These are phyloP conservation scores for Hapsidospora chrysogenum DNA, from an alignment of 495 filamentous ascomycete species.

Conservation along the genomic window DNA sequence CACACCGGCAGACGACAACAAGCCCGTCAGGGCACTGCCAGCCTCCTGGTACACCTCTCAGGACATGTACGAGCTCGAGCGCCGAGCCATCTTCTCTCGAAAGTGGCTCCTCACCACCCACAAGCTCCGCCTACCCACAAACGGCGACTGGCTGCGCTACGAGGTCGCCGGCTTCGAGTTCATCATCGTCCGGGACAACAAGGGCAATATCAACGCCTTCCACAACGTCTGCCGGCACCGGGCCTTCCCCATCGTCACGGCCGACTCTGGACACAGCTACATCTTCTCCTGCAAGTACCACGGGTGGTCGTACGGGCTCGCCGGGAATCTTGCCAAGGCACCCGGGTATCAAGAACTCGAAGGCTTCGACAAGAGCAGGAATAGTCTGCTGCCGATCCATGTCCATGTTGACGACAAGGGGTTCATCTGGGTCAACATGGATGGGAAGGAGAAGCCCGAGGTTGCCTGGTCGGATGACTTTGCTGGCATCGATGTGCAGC, in stretches of 20 bases:
- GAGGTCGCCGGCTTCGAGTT: conserved; percentile 31
- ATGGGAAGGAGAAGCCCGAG: conserved; percentile 20
- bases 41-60: conserved; percentile 31
- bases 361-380: conserved; percentile 34
- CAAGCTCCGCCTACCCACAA: conserved; percentile 23
- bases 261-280: conserved; percentile 26
- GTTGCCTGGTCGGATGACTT: conserved; percentile 26
- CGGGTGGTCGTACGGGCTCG: conserved; percentile 43
- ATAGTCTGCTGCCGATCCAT: conserved; percentile 20
- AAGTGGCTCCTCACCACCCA: conserved; percentile 40
- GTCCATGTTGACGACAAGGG: conserved; percentile 28
- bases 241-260: conserved; percentile 36
- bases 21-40: conserved; percentile 20
- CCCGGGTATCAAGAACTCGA: conserved; percentile 35
- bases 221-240: conserved; percentile 43
- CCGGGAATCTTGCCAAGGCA: conserved; percentile 39
- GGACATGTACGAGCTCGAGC: conserved; percentile 35
- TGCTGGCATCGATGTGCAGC: conserved; percentile 18
- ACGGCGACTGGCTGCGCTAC: conserved; percentile 32
- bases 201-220: conserved; percentile 36
- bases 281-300: conserved; percentile 44
- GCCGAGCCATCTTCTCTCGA: conserved; percentile 34
- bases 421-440: conserved; percentile 36
- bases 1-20: neutral
- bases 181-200: conserved; percentile 29